These are phyloP conservation scores for Populus pruinosa DNA, from an alignment of 345 rosid genomes.

Conservation along the genomic window DNA sequence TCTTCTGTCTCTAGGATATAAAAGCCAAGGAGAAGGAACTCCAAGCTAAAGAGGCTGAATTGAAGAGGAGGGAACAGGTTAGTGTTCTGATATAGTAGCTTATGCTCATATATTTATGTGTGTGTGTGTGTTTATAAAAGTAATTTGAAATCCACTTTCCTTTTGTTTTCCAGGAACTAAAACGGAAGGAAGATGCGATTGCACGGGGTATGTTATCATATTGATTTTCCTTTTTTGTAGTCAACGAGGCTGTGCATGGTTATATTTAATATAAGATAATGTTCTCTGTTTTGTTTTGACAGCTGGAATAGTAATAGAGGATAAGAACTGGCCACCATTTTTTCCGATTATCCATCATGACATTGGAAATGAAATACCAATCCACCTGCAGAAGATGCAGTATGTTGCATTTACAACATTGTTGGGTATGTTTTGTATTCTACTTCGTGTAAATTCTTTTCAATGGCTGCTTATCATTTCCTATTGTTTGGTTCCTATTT, in stretches of 20 bases:
- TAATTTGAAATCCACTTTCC: slow-evolving; percentile 7
- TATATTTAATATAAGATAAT: slow-evolving; percentile 7
- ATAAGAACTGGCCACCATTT: slow-evolving; percentile 94
- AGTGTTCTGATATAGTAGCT: slow-evolving; percentile 10
- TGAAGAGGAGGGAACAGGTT: slow-evolving; percentile 86
- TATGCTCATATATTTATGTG: background rate
- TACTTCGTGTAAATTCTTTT: background rate
- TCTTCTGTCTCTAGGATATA: slow-evolving; percentile 54
- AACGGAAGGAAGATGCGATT: slow-evolving; percentile 83
- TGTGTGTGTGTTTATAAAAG: background rate
- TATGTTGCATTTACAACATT: slow-evolving; percentile 89
- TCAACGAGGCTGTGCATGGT: slow-evolving; percentile 9
- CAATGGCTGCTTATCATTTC: background rate
- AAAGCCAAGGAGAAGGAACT: slow-evolving; percentile 90
- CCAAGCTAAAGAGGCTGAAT: slow-evolving; percentile 85
- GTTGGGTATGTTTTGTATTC: slow-evolving; percentile 54
- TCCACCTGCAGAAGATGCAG: slow-evolving; percentile 77
- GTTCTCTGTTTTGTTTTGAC: slow-evolving; percentile 30
- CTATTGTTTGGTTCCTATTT: background rate
- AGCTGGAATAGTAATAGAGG: slow-evolving; percentile 94
- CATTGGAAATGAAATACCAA: slow-evolving; percentile 86
- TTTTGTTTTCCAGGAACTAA: slow-evolving; percentile 60
- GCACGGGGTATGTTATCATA: slow-evolving; percentile 40
- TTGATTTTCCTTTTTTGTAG: background rate
- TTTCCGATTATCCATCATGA: slow-evolving; percentile 95